Evolutionary conservation across 2,329 filamentous ascomycete species (phyloP).

Genomic region (Aplosporella prunicola): DNA sequence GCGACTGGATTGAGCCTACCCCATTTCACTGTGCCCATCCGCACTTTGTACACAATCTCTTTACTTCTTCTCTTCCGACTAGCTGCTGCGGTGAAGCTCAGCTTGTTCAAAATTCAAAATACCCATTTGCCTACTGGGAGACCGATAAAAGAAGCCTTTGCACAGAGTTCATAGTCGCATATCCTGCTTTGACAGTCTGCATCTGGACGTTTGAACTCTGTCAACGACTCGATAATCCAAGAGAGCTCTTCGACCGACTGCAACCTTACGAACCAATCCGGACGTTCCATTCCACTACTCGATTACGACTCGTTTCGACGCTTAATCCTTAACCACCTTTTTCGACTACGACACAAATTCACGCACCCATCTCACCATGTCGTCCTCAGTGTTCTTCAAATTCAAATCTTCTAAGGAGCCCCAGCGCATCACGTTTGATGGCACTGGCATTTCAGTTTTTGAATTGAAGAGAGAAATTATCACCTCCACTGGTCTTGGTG

Average conservation of each 20-base stretch:
- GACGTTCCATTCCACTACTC: background rate
- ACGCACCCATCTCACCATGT: conserved; percentile 51
- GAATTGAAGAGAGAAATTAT: conserved; percentile 99
- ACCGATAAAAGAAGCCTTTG: conserved; percentile 11
- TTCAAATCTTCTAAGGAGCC: conserved; percentile 99
- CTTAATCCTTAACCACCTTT: background rate
- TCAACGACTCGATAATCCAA: conserved; percentile 5
- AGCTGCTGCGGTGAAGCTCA: conserved; percentile 10
- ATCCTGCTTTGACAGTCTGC: conserved; percentile 7
- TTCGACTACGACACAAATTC: background rate
- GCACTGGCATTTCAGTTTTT: conserved; percentile 95
- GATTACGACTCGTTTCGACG: background rate
- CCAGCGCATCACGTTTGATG: conserved; percentile 89
- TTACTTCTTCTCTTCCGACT: conserved; percentile 9
- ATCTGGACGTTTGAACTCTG: conserved; percentile 2
- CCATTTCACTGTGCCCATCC: conserved; percentile 7
- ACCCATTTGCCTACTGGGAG: conserved; percentile 11
- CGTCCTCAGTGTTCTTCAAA: conserved; percentile 98
- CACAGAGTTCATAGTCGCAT: conserved; percentile 11
- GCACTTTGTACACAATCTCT: conserved; percentile 11
- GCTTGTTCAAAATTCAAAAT: conserved; percentile 12
- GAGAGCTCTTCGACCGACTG: conserved; percentile 3
- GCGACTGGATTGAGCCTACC: conserved; percentile 7
- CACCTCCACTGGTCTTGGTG: conserved; percentile 81
- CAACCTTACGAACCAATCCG: background rate